phyloP scores from a whole-genome alignment of 768 basidiomycete species.

The Roridomyces roridus region DNA sequence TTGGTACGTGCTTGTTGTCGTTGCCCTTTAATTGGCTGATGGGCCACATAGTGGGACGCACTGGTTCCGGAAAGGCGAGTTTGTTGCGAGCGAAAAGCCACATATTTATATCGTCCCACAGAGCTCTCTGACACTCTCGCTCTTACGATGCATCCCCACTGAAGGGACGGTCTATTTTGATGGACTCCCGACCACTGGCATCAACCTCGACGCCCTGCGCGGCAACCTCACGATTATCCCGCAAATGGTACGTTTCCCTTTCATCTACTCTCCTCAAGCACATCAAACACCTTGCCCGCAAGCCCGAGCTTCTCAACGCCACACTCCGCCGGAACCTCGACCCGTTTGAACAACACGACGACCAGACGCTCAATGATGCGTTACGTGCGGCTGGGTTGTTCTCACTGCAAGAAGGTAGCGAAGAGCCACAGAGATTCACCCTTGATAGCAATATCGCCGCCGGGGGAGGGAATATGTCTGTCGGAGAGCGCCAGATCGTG shows the following conservation, averaged over 20 bases:
- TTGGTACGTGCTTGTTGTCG: conserved; percentile 2
- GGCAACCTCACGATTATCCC: conserved; percentile 76
- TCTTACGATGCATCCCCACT: conserved; percentile 78
- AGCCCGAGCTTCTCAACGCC: conserved; percentile 73
- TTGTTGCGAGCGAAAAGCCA: background rate
- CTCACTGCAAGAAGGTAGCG: background rate
- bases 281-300: too few species aligned
- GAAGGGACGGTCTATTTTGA: conserved; percentile 65
- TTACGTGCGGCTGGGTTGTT: background rate
- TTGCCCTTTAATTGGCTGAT: background rate
- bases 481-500: background rate
- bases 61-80: conserved; percentile 39
- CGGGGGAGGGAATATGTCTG: background rate
- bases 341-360: background rate
- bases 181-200: conserved; percentile 63
- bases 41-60: conserved; percentile 26
- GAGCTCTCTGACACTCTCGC: conserved; percentile 66
- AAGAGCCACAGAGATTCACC: background rate
- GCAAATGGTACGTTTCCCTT: conserved; percentile 43
- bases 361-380: conserved; percentile 2
- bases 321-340: conserved; percentile 43
- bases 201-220: conserved; percentile 73
- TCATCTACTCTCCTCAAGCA: background rate
- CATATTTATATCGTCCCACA: too few species aligned
- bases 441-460: background rate